Conservation (phyloP, 495 filamentous ascomycete genomes). For the Penicillium verhagenii region DNA sequence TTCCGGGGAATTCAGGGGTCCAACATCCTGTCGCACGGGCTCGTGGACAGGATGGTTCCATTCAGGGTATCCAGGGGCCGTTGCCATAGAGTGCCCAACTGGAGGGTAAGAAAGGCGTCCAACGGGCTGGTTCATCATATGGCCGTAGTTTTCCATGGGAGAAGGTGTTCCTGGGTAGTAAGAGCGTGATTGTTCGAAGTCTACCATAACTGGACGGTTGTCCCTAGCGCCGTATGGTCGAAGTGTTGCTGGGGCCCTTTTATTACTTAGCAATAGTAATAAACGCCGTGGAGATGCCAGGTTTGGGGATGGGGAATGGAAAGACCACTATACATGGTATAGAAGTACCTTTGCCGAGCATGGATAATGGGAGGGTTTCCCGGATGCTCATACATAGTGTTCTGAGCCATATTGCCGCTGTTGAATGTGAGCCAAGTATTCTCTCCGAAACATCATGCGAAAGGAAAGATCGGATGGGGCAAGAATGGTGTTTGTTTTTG, state of each 20-base stretch:
- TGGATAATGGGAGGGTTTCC: slow-evolving; percentile 37
- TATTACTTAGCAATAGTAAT: slow-evolving; percentile 29
- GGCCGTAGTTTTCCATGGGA: slow-evolving; percentile 24
- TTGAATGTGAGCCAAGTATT: slow-evolving; percentile 29
- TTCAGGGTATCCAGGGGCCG: slow-evolving; percentile 34
- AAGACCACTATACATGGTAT: slow-evolving; percentile 15
- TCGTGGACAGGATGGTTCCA: slow-evolving; percentile 40
- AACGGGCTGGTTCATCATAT: slow-evolving; percentile 19
- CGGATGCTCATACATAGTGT: slow-evolving; percentile 33
- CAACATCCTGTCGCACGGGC: slow-evolving; percentile 32
- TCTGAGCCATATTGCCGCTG: slow-evolving; percentile 35
- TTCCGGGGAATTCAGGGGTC: slow-evolving; percentile 32
- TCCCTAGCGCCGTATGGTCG: slow-evolving; percentile 33
- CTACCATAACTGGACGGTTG: slow-evolving; percentile 26
- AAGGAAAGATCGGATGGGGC: slow-evolving; percentile 2
- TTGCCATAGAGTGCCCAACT: slow-evolving; percentile 31
- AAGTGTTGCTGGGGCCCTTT: slow-evolving; percentile 33
- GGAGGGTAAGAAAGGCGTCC: slow-evolving; percentile 41
- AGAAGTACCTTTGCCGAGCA: slow-evolving; percentile 43
- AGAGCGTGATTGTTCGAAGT: slow-evolving; percentile 32
- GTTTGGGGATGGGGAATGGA: slow-evolving; percentile 8
- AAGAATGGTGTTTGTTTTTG: slow-evolving; percentile 21
- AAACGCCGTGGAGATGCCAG: slow-evolving; percentile 2
- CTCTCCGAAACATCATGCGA: neutral
- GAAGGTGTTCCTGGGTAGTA: slow-evolving; percentile 31